Conservation (phyloP, 139 green algal species). For the Micractinium conductrix region DNA sequence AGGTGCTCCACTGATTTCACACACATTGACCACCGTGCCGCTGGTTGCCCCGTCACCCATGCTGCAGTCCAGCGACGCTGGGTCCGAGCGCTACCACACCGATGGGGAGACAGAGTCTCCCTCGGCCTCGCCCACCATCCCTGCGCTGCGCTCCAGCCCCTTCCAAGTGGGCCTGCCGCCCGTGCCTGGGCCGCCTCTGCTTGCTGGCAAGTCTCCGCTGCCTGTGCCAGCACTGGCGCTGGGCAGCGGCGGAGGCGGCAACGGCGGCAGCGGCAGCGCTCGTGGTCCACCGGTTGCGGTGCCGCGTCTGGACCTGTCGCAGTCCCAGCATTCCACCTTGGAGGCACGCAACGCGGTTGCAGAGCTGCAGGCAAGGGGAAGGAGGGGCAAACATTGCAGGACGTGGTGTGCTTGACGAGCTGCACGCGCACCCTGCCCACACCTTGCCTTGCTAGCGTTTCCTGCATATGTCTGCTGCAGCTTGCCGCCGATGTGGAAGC, state of each 20-base stretch:
- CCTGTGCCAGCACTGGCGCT: background rate
- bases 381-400: no score
- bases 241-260: no score
- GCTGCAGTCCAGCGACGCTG: background rate
- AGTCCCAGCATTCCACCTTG: conserved; percentile 34
- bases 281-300: background rate
- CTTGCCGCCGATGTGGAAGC: no score
- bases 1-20: no score
- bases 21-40: no score
- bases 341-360: conserved; percentile 35
- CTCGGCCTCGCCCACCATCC: conserved; percentile 36
- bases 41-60: no score
- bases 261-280: background rate
- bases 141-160: conserved; percentile 22
- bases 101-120: conserved; percentile 14
- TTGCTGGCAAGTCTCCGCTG: background rate
- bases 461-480: no score
- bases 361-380: conserved; percentile 38
- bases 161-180: background rate
- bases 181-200: background rate
- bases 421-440: no score
- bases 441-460: no score
- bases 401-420: no score
- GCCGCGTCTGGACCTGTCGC: conserved; percentile 20
- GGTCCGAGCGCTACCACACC: background rate